These are phyloP conservation scores for Sporothrix luriei DNA, from an alignment of 2,329 filamentous ascomycete genomes.

Conservation along the genomic window DNA sequence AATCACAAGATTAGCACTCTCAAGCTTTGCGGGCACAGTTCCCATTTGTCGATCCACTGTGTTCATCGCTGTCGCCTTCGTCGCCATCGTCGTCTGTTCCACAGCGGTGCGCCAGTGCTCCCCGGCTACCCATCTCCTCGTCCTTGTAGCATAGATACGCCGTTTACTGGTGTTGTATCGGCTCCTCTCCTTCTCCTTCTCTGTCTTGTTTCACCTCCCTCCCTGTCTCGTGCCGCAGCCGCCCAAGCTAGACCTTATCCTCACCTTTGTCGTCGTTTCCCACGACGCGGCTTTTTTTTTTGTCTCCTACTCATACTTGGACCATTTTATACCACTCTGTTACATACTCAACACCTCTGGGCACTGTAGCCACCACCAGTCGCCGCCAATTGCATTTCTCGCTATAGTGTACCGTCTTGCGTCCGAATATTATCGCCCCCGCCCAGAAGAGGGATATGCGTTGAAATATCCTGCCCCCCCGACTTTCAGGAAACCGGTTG, in stretches of 20 bases:
- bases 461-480: conserved; percentile 21
- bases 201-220: conserved; percentile 19
- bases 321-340: background rate
- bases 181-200: background rate
- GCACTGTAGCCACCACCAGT: background rate
- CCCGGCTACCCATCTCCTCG: conserved; percentile 21
- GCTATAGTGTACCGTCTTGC: background rate
- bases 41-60: conserved; percentile 30
- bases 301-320: background rate
- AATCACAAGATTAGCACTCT: conserved; percentile 3
- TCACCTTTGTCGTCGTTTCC: conserved; percentile 3
- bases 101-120: conserved; percentile 20
- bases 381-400: background rate
- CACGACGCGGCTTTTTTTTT: background rate
- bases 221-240: conserved; percentile 21
- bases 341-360: background rate
- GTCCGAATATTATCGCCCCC: background rate
- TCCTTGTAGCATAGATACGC: conserved; percentile 25
- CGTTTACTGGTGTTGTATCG: background rate
- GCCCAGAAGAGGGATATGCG: conserved; percentile 30
- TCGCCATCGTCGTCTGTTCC: conserved; percentile 23
- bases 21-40: conserved; percentile 31
- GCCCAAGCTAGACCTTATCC: background rate
- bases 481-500: conserved; percentile 23
- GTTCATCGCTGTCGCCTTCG: background rate